Evolutionary conservation across 1,284 basidiomycete genomes (phyloP), one percentile per base, ranked within the genome.

Genomic region (Cryptococcus hybrid): DNA sequence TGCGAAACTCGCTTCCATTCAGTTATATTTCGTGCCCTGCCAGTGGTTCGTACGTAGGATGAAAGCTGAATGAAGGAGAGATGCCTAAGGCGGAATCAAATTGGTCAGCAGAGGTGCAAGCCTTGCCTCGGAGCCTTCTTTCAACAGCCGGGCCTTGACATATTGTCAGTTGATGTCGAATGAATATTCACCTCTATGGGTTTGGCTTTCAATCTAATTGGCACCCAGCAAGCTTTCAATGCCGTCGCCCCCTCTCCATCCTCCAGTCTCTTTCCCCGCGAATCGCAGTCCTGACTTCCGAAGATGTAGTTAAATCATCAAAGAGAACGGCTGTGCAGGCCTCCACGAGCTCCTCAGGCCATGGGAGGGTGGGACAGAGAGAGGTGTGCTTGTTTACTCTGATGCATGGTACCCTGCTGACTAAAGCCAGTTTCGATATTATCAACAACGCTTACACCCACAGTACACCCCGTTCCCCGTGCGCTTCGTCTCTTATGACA

Each of bases 301-400:
- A 75, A 57, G 71, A 77, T 65, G 78, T 79, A 12, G 59, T 69
- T n/a, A 58, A 63, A 12, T 66, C 71, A 13, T 78, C 76, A 57
- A 64, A 56, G 65, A 68, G 5, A 79, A 79, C 56, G 77, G 77
- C 3, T 76, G 76, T 60, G 59, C 64, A 38, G 74, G 76, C 7
- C 62, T 79, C 44, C 75, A 75, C 12, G 74, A 79, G 64, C 67
- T 79, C 11, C 65, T 79, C 43, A 65, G 74, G 24, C 78, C 78
- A 38, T 79, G 77, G 75, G 76, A 77, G 60, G 68, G 71, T 2
- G 64, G 63, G 0, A 68, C 75, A 3, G 76, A 79, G 61, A 57
- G 75, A 56, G 77, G 77, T 77, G 39, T 60, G 71, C 60, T 13
- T 6, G 8, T 8, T 18, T 18, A 9, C n/a, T 11, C 38, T 52